Conservation (phyloP, 257 asterid species). For the Phtheirospermum japonicum region DNA sequence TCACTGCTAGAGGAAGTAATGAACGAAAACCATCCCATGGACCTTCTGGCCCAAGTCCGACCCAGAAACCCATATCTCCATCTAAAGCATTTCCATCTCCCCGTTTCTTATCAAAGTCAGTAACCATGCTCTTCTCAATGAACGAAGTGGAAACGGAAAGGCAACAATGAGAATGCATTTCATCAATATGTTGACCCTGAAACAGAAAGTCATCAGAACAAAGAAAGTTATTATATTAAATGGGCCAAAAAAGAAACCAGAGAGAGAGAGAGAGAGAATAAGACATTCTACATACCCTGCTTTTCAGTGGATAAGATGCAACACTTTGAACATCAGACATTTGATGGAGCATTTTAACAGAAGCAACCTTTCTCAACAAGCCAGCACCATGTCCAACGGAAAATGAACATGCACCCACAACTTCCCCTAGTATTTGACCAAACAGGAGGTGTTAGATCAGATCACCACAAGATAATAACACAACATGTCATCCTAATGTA, state of each 20-base stretch:
- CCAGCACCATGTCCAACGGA: slow-evolving; percentile 68
- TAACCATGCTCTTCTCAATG: slow-evolving; percentile 66
- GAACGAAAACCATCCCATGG: slow-evolving; percentile 97
- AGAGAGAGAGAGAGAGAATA: slow-evolving; percentile 20
- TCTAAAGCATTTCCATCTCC: slow-evolving; percentile 47
- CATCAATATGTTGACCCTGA: slow-evolving; percentile 66
- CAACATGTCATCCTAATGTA: slow-evolving; percentile 5
- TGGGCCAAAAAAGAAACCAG: slow-evolving; percentile 6
- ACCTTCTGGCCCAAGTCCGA: slow-evolving; percentile 78
- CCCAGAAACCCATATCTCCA: slow-evolving; percentile 83
- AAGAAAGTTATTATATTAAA: slow-evolving; percentile 17
- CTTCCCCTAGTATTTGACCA: slow-evolving; percentile 66
- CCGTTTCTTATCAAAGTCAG: slow-evolving; percentile 46
- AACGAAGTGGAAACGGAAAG: slow-evolving; percentile 72
- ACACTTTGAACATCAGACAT: slow-evolving; percentile 51
- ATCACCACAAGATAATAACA: slow-evolving; percentile 13
- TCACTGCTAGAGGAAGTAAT: slow-evolving; percentile 78
- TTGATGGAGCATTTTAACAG: slow-evolving; percentile 85
- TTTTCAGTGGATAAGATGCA: slow-evolving; percentile 57
- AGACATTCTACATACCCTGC: slow-evolving; percentile 50
- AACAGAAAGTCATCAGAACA: slow-evolving; percentile 28
- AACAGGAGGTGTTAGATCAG: slow-evolving; percentile 37
- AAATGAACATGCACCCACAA: slow-evolving; percentile 91
- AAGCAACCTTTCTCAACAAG: slow-evolving; percentile 73
- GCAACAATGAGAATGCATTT: slow-evolving; percentile 45